Evolutionary conservation across 73 alveolate genomes (phyloP), one percentile per base, ranked within the genome.

Genomic region (Blepharisma japonicum): DNA sequence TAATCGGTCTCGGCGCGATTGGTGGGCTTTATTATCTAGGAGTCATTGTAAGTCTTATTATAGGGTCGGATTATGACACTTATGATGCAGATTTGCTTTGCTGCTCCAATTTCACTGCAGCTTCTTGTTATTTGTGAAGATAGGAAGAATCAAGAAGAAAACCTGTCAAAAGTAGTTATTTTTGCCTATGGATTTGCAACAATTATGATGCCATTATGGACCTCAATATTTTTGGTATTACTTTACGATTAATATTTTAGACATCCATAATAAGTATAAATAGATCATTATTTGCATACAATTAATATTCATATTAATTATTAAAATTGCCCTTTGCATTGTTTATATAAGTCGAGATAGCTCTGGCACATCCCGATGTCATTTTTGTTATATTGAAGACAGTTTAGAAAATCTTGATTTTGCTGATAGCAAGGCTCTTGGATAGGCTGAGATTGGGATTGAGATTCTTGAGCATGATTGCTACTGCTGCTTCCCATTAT

Each of bases 311-410:
- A 32, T 32, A 32, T 32, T 32, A 32, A 32, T 32, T 32, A 32
- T 25, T 61, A 61, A 39, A 18, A 61, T 5, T 61, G 74, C 5
- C 46, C 46, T 39, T 61, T 61, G 67, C 91, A 84, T 45, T 84
- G 84, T 53, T 84, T 84, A 81, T 77, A 80, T 56, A 84, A 54
- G 68, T 84, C 91, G 81, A 84, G 77, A 53, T 84, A 84, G 48
- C 87, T 71, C 49, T 87, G 84, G 83, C 94, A 87, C 82, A 66
- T 55, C 6, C 85, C 56, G 23, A 87, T 87, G 56, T 84, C 90
- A 21, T 74, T 45, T 9, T 82, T 45, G 83, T 50, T 83, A 66
- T 82, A 48, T 53, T 83, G 76, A 23, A 89, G 81, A 86, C 86
- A 39, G 42, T 51, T 71, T 56, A 45, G 67, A 74, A 77, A n/a